A percentile compares a stretch with the other conserved stretches of the same genome.
phyloP scores from a whole-genome alignment of 306 rosid species.

The Casuarina cunninghamiana region DNA sequence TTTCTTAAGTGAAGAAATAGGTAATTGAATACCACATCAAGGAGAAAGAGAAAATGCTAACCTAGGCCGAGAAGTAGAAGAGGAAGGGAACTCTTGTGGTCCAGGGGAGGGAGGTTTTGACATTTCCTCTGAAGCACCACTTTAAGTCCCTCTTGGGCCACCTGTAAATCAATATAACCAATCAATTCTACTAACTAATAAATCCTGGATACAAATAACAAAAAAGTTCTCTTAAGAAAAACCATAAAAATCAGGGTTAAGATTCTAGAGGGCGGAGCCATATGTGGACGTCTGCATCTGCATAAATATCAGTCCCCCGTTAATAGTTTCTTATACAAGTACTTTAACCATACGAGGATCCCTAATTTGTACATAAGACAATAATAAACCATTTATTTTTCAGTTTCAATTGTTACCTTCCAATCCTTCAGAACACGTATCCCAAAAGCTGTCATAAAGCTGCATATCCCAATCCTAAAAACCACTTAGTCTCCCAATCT shows the following conservation, averaged over 20 bases:
- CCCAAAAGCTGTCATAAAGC: slow-evolving; percentile 3
- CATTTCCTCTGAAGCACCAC: slow-evolving; percentile 62
- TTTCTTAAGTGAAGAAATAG: background rate
- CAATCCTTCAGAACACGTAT: background rate
- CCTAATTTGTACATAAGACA: too few species aligned
- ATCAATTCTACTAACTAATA: slow-evolving; percentile 14
- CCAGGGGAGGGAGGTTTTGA: slow-evolving; percentile 64
- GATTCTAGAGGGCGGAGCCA: background rate
- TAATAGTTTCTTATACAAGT: background rate
- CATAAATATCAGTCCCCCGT: background rate
- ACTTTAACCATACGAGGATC: too few species aligned
- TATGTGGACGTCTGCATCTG: background rate
- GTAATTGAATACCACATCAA: background rate
- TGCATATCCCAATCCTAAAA: slow-evolving; percentile 7
- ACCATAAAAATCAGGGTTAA: background rate
- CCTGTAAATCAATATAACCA: slow-evolving; percentile 41
- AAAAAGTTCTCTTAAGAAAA: background rate
- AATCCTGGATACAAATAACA: background rate
- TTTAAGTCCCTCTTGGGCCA: slow-evolving; percentile 38
- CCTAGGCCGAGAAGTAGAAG: slow-evolving; percentile 49
- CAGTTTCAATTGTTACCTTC: background rate
- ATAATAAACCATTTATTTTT: background rate
- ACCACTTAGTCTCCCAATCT: background rate
- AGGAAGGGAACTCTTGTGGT: slow-evolving; percentile 34
- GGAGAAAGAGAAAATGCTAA: slow-evolving; percentile 29